phyloP scores from a whole-genome alignment of 805 yeast genomes.

The Middelhovenomyces tepae region DNA sequence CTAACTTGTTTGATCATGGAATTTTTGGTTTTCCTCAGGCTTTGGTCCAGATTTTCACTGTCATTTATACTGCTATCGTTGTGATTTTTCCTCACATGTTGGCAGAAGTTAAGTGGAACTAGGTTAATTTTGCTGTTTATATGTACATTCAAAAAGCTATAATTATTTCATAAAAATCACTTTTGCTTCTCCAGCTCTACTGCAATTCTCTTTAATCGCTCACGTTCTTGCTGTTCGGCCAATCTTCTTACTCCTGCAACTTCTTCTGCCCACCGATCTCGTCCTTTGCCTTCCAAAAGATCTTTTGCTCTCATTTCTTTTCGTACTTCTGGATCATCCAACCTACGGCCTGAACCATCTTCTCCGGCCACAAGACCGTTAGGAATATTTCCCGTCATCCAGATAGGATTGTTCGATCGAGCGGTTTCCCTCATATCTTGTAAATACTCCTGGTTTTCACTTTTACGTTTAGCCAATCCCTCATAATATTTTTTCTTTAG shows the following conservation, averaged over 20 bases:
- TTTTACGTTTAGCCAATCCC: slow-evolving; percentile 29
- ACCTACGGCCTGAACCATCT: slow-evolving; percentile 3
- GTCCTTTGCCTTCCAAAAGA: slow-evolving; percentile 14
- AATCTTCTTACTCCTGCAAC: slow-evolving; percentile 1
- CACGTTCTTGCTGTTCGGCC: slow-evolving; percentile 12
- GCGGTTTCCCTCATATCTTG: slow-evolving; percentile 3
- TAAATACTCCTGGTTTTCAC: neutral
- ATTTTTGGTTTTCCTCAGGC: slow-evolving; percentile 60
- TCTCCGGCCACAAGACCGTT: slow-evolving; percentile 2
- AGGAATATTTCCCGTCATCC: slow-evolving; percentile 2
- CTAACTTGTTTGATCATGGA: slow-evolving; percentile 63
- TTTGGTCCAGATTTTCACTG: slow-evolving; percentile 55
- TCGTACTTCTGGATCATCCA: no score
- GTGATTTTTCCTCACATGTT: slow-evolving; percentile 73
- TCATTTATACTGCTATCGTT: slow-evolving; percentile 61
- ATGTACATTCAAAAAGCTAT: no score
- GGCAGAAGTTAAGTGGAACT: no score
- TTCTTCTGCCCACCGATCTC: slow-evolving; percentile 11
- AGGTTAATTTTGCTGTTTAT: no score
- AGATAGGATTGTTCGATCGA: slow-evolving; percentile 1
- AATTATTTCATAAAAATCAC: no score
- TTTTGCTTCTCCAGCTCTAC: slow-evolving; percentile 13
- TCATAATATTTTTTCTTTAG: slow-evolving; percentile 64
- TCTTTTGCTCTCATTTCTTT: no score
- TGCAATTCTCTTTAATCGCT: slow-evolving; percentile 17